Percentiles rank a stretch among this genome's conserved stretches.
phyloP scores from a whole-genome alignment of 192 early-diverging fungal species.

The Lobosporangium transversale region DNA sequence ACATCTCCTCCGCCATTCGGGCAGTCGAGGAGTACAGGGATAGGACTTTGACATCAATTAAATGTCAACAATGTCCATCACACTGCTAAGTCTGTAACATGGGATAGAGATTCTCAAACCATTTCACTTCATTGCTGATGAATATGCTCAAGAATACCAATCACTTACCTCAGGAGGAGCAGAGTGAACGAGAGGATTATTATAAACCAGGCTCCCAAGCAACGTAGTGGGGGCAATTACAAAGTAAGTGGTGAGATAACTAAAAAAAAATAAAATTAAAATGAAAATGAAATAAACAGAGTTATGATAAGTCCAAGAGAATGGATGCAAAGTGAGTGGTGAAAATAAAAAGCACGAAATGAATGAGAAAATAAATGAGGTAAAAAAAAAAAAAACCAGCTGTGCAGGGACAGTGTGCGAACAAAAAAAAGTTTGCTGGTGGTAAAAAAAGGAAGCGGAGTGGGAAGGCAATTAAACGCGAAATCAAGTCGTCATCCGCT shows the following conservation, averaged over 20 bases:
- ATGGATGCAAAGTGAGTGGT: neutral
- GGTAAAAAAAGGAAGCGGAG: neutral
- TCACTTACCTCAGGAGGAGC: slow-evolving; percentile 6
- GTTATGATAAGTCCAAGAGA: neutral
- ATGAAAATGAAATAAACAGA: neutral
- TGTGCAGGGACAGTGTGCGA: neutral
- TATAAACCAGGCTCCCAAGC: slow-evolving; percentile 3
- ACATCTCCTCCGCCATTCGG: slow-evolving; percentile 27
- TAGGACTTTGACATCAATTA: slow-evolving; percentile 34
- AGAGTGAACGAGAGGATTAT: slow-evolving; percentile 8
- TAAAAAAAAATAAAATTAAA: neutral
- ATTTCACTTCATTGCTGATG: slow-evolving; percentile 4
- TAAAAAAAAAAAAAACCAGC: neutral
- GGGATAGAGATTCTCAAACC: slow-evolving; percentile 1
- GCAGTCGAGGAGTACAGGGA: slow-evolving; percentile 37
- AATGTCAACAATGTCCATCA: slow-evolving; percentile 20
- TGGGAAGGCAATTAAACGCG: too few species aligned
- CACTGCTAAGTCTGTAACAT: slow-evolving; percentile 20
- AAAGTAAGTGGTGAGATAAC: neutral
- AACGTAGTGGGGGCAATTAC: neutral
- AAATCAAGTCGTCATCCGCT: too few species aligned
- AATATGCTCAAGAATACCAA: slow-evolving; percentile 12
- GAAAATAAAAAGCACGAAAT: too few species aligned
- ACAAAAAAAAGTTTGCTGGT: neutral
- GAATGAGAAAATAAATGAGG: too few species aligned